Evolutionary conservation across 768 basidiomycete genomes (phyloP).

Genomic region (Tulasnella sp.): DNA sequence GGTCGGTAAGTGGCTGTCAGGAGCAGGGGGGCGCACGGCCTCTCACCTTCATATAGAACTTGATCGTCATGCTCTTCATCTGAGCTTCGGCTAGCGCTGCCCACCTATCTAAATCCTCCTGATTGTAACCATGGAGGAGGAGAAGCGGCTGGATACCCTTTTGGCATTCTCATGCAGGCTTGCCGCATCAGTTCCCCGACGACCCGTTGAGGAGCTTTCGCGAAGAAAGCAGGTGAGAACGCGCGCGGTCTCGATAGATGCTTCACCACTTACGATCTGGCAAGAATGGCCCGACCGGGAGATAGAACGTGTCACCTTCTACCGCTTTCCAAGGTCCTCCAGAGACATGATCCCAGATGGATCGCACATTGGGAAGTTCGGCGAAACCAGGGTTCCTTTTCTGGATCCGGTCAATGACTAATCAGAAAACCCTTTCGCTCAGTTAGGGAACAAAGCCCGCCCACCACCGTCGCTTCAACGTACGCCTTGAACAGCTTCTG

Average conservation of each 20-base stretch:
- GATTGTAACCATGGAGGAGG: slow-evolving; percentile 1
- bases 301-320: background rate
- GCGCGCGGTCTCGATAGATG: background rate
- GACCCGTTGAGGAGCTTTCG: background rate
- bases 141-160: background rate
- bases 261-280: background rate
- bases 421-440: background rate
- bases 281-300: background rate
- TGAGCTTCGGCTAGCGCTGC: background rate
- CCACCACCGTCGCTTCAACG: background rate
- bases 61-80: background rate
- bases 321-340: background rate
- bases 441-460: background rate
- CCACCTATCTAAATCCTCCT: slow-evolving; percentile 1
- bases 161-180: background rate
- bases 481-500: background rate
- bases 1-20: background rate
- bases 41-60: slow-evolving; percentile 11
- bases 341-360: background rate
- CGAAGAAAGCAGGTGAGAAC: background rate
- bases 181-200: background rate
- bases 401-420: background rate
- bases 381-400: slow-evolving; percentile 1
- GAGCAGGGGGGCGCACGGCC: background rate
- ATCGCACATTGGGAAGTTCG: background rate